Percentiles rank a stretch among this genome's conserved stretches.
Conservation (phyloP, 306 rosid genomes). For the Sechiopsis laciniata region DNA sequence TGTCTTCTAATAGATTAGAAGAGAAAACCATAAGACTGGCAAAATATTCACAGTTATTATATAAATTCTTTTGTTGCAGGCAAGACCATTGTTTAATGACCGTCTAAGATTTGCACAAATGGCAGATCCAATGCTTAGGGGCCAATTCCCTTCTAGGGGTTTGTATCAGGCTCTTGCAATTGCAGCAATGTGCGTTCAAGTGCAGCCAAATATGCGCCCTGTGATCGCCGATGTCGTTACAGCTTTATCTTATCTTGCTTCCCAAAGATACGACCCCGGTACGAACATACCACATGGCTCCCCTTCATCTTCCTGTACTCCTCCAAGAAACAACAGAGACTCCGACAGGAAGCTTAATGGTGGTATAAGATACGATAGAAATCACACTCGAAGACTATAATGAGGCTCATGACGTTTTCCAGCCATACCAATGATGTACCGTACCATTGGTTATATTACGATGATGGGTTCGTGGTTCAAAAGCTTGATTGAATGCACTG, state of each 20-base stretch:
- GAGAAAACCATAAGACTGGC: neutral
- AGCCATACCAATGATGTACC: neutral
- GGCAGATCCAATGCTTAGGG: constrained; percentile 80
- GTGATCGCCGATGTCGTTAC: constrained; percentile 90
- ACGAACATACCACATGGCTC: constrained; percentile 47
- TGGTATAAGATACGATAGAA: constrained; percentile 29
- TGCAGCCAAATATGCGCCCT: constrained; percentile 80
- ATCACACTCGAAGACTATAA: constrained; percentile 22
- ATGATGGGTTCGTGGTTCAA: neutral
- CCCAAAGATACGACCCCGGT: constrained; percentile 52
- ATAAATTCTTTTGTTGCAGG: constrained; percentile 40
- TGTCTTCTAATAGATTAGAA: neutral
- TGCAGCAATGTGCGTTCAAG: constrained; percentile 90
- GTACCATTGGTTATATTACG: neutral
- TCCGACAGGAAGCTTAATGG: constrained; percentile 33
- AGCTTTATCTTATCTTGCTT: constrained; percentile 79
- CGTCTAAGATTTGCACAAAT: constrained; percentile 53
- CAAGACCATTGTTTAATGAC: constrained; percentile 70
- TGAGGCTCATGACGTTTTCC: constrained; percentile 7
- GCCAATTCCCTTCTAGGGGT: constrained; percentile 84
- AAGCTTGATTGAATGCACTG: constrained; percentile 14
- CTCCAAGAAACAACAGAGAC: constrained; percentile 55
- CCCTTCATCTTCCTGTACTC: constrained; percentile 49
- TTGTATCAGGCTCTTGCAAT: constrained; percentile 80
- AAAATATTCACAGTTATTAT: neutral